Base-by-base conservation (phyloP, 2,329 filamentous ascomycete genomes). In the Xylariaceae sp. region DNA sequence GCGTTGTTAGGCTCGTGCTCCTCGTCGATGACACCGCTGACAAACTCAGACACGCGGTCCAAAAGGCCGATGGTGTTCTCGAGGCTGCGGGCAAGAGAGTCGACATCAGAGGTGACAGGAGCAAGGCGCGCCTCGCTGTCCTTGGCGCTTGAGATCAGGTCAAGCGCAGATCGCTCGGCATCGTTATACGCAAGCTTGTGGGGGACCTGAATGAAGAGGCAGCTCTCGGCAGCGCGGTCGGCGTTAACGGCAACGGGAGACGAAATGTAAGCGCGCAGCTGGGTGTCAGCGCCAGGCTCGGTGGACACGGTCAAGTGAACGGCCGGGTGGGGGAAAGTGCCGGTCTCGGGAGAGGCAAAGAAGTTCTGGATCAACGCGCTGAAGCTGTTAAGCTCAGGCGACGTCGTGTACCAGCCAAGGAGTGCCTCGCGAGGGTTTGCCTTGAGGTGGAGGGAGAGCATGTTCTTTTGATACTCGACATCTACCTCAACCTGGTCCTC, bases 381-480 rank as follows among this genome's bases (percentile, higher is more conserved):
- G 83, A 99, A 99, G 74, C 89, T 96, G 85, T 99, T 97, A 73
- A 99, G 85, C 78, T 97, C 93, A 75, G 90, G 88, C 72, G 89
- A 92, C 53, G 94, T 99, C 65, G 94, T 96, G 80, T 99, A 99
- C 94, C 94, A 99, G 72, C 94, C 94, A 63, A 99, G 88, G 60
- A 99, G 85, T 57, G 92, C 86, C 78, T 99, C 94, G 77, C 92
- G 90, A 54, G 94, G 94, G 76, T 92, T 89, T 59, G 92, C 93
- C 78, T 93, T 93, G 68, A 97, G 86, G 75, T 96, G 93, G 69
- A 99, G 82, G 61, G 90, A 88, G 60, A 97, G 87, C 94, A 99
- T 99, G 77, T 93, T 92, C 85, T 97, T 97, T 80, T 99, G 94
- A 78, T 97, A 99, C 78, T 99, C 94, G 83, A 99, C 96, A 75